Base-by-base conservation (phyloP, 2,329 filamentous ascomycete species). In the Fusarium sp. region DNA sequence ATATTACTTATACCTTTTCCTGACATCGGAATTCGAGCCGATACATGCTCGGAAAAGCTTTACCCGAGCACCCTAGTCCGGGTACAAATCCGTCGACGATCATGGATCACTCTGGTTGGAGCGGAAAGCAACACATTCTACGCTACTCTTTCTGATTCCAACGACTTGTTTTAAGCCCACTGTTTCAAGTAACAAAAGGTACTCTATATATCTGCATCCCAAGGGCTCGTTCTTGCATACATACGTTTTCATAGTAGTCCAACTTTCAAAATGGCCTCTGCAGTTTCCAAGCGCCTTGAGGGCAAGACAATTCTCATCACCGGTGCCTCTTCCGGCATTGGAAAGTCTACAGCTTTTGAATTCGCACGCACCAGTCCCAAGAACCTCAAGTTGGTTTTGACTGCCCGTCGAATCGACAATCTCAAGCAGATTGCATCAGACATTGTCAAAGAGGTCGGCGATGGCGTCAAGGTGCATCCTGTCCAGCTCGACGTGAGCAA, bases 301-400 rank as follows among this genome's bases (percentile, higher is more conserved):
- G 93, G 93, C 84, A 98, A 98, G 80, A 98, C 93, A 2, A 82
- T 98, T 51, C 78, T 98, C 49, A 86, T 99, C 57, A 98, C 95
- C 3, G 95, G 95, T 53, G 95, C 94, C 17, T 95, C 90, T 1
- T 95, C 92, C 5, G 95, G 95, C 53, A 98, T 99, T 74, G 95
- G 95, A 11, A 85, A 84, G 52, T 85, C 84, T 64, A 89, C 85
- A 7, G 95, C 94, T 8, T 81, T 95, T 66, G 95, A 98, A 76
- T 99, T 98, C 73, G 94, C 95, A 11, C 87, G 92, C 53, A 93
- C 93, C 3, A 85, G 89, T 15, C 92, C 92, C 8, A 82, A 88
- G 42, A 84, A 89, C 73, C 82, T 98, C 64, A 92, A 91, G 75
- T 82, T 98, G 42, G 86, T 98, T 67, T 77, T 98, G 57, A 95